A percentile compares a stretch with the other conserved stretches of the same genome.
Conservation (phyloP, 2,329 filamentous ascomycete genomes). For the Diaporthe amygdali region DNA sequence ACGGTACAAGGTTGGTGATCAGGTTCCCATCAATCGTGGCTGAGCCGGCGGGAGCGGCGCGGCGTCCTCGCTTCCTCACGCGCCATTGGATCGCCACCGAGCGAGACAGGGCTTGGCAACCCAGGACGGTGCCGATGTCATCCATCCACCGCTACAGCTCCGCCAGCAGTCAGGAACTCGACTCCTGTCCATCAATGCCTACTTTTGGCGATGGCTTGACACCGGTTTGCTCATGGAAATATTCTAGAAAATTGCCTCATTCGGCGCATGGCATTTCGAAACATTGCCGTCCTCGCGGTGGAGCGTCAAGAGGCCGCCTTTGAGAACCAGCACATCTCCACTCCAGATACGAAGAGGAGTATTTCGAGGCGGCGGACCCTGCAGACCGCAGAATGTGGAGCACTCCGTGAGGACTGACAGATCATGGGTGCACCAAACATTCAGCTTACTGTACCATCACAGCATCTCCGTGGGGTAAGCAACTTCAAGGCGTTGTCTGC, state of each 20-base stretch:
- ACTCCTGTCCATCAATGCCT: slow-evolving; percentile 1
- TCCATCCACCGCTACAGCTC: background rate
- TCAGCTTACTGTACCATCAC: background rate
- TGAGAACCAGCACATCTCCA: background rate
- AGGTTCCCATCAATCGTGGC: slow-evolving; percentile 8
- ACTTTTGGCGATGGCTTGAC: background rate
- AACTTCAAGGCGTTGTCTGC: background rate
- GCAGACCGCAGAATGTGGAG: slow-evolving; percentile 5
- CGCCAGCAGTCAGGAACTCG: background rate
- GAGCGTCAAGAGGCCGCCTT: slow-evolving; percentile 4
- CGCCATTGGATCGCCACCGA: slow-evolving; percentile 11
- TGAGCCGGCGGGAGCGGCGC: slow-evolving; percentile 3
- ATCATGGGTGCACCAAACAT: background rate
- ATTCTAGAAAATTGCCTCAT: slow-evolving; percentile 13
- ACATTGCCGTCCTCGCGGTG: background rate
- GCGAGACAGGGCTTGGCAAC: background rate
- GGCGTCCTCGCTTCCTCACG: background rate
- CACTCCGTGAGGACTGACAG: background rate
- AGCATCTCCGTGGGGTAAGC: background rate
- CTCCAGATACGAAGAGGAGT: background rate
- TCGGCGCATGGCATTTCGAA: background rate
- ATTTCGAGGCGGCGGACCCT: background rate
- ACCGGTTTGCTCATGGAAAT: background rate
- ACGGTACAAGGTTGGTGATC: background rate
- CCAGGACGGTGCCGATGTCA: background rate